Base-by-base conservation (phyloP, 306 rosid genomes). In the Arachis stenosperma region DNA sequence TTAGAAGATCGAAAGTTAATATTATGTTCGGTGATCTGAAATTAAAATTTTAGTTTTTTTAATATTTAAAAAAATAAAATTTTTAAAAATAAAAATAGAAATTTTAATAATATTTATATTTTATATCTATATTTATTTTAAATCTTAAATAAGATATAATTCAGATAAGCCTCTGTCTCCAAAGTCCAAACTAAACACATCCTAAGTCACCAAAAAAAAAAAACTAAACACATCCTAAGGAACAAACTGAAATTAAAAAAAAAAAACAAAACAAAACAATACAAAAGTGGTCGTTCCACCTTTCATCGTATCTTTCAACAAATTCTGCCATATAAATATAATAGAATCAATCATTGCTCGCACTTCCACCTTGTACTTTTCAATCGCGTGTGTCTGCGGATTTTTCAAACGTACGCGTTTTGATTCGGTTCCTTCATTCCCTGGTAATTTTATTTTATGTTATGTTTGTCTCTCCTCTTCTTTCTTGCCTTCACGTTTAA, bases 371-470 rank as follows among this genome's bases (percentile, higher is more conserved):
- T 73, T 69, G 15, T n/a, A 11, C 48, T 69, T 61, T 46, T 46
- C 57, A 5, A 52, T 5, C 29, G 36, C 36, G 0, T 47, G 27
- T 3, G 56, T 53, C 65, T 74, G 55, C n/a, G 29, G 55, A 58
- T 69, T 80, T 69, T 80, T 73, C 61, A 55, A 64, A 62, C 52
- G 29, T 61, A 53, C 9, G 54, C 73, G 8, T 33, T 78, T 66
- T 73, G 48, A 80, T 69, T 65, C 76, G 52, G 67, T 69, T 75
- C 73, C 57, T 56, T 41, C 63, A 75, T 56, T 75, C 69, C 10
- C 55, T 15, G 41, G 69, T 68, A 80, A 39, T 69, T 69, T 44
- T 60, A 6, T 22, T 22, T 22, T 22, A 22, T 22, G 27, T 22
- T 22, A 22, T 22, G 27, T 22, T 54, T 61, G n/a, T 22, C 11